Base-by-base conservation (phyloP, 495 filamentous ascomycete species). In the Hyaloscypha variabilis region DNA sequence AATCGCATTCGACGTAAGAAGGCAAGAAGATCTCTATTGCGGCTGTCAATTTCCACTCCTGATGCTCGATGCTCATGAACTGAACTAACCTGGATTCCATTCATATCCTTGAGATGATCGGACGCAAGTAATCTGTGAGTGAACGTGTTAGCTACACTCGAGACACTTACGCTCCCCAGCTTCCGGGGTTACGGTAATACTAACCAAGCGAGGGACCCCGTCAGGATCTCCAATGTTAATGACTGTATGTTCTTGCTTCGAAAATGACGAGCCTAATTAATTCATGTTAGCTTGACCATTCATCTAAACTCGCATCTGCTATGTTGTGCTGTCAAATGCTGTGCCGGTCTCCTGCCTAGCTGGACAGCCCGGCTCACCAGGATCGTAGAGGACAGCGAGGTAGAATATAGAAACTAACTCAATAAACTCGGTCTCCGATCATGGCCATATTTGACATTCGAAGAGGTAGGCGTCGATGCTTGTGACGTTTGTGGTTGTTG, bases 31-130 rank as follows among this genome's bases (percentile, higher is more conserved):
- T 80, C 68, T 86, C 83, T 74, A 55, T 34, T 60, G 0, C 21
- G 19, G 6, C 23, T 42, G 42, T 69, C 46, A 69, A 57, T 46
- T 46, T 34, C 14, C 39, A 55, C 26, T n/a, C 19, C 54, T 1
- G 8, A 50, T 23, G 25, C 24, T 51, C 21, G 46, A 28, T 50
- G n/a, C 49, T 19, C 0, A 19, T 52, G 23, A 8, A 59, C 26
- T 24, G 50, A 60, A 71, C 77, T 36, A 76, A 83, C 82, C 82
- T 74, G 88, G 88, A 74, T 90, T 91, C 88, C 88, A 91, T 23
- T 86, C 82, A 70, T 88, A 91, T 53, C 88, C 88, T 74, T 91
- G 88, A 65, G 82, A 87, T 5, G 85, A 84, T 61, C 86, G 82
- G 51, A 91, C 83, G 71, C 88, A 91, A 10, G 87, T 88, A 63